Evolutionary conservation across 176 grass and related monocot species (phyloP).

Genomic region (Bromus sterilis): DNA sequence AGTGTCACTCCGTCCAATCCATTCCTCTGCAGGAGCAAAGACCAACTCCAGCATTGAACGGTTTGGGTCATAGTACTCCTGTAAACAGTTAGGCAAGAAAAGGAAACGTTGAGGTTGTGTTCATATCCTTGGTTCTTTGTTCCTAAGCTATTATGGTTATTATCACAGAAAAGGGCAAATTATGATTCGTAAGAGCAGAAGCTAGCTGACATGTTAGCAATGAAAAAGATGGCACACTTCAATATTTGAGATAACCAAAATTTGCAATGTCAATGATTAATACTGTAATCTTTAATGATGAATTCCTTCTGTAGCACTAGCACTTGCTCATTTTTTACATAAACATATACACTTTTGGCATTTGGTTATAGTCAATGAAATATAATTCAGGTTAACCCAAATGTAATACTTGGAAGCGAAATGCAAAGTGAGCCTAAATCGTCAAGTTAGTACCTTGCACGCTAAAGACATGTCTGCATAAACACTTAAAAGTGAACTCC

Average conservation of each 20-base stretch:
- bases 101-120: not conserved
- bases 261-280: not conserved
- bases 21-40: constrained; percentile 95
- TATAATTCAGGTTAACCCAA: not conserved
- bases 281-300: not conserved
- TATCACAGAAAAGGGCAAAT: not conserved
- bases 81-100: constrained; percentile 27
- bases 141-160: not conserved
- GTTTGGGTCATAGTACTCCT: constrained; percentile 97
- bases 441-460: constrained; percentile 73
- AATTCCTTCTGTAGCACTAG: not conserved
- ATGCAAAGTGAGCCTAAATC: not conserved
- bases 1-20: constrained; percentile 66
- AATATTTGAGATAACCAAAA: not conserved
- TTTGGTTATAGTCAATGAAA: not conserved
- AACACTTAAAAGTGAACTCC: constrained; percentile 92
- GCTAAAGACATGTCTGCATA: constrained; percentile 97
- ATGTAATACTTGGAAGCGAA: not conserved
- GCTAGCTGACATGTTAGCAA: constrained; percentile 3
- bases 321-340: not conserved
- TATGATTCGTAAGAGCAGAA: not conserved
- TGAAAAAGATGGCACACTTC: not conserved
- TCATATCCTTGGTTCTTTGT: not conserved
- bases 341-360: not conserved
- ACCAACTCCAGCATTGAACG: constrained; percentile 94